Evolutionary conservation across 2,329 filamentous ascomycete species (phyloP), one percentile per base, ranked within the genome.

Genomic region (Fusarium armeniacum): DNA sequence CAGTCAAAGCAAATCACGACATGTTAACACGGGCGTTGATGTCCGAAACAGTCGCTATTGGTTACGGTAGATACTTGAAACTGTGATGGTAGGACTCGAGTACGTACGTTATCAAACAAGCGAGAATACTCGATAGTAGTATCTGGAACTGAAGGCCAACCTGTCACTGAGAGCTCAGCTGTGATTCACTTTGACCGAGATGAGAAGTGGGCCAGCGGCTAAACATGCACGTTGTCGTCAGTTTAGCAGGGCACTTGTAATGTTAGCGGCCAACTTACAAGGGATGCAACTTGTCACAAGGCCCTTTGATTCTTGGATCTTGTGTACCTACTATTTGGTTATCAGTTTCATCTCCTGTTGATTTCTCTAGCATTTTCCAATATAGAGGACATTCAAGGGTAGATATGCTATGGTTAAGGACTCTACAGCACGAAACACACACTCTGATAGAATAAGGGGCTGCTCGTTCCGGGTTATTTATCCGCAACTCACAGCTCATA

Each of bases 141-240:
- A 24, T 20, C 3, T 38, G 5, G 16, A 32, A 50, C 26, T n/a
- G 12, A n/a, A 65, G 24, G 20, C 26, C 18, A 40, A 24, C 52
- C n/a, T 40, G 47, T 54, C 54, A 35, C 62, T 54, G 32, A 38
- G 24, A 64, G 36, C 13, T 61, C 41, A 44, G 28, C 24, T 59
- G 62, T 45, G 58, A 46, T 40, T 65, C 46, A 65, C 62, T 16
- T 46, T 16, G 22, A n/a, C 52, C 43, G 47, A 57, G 50, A 61
- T 66, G 47, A 66, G 33, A 45, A 55, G 65, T 65, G 54, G 66
- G 43, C 58, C 57, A 57, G 47, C 62, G 46, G 35, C 50, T 61
- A 62, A 60, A 36, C 54, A 67, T 54, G 67, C 67, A 69, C 49
- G 57, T 20, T 69, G 67, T 70, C 62, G 53, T 69, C 65, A 69